Base-by-base conservation (phyloP, 2,329 filamentous ascomycete species). In the Aspergillus tamarii region DNA sequence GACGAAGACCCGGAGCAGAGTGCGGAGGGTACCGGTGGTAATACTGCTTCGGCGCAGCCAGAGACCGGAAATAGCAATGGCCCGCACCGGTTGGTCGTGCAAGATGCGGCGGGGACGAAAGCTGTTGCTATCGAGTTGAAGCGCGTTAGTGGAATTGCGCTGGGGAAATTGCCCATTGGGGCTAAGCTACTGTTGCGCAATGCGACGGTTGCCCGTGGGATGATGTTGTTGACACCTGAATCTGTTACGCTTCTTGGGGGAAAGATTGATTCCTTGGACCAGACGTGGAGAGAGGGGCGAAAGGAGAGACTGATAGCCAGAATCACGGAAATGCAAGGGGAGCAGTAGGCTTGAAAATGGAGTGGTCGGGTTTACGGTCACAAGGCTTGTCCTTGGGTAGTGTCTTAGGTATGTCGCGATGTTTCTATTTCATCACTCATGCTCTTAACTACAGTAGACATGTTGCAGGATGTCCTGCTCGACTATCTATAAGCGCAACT, bases 191-290 rank as follows among this genome's bases (percentile, higher is more conserved):
- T 97, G 46, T 77, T 99, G 56, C 88, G 83, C 68, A 83, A 88
- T 66, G 84, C 87, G 6, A 84, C 84, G 3, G 83, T 88, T 7
- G 87, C 96, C 6, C 84, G 94, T 61, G 95, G 93, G 0, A 85
- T 91, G 57, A 72, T 96, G n/a, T 80, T 98, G 77, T 81, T 99
- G 23, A 89, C 93, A 66, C 89, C 92, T 1, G 81, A 80, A 2
- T 88, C 78, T 62, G 89, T 88, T 60, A 84, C 86, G n/a, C 74
- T 96, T 2, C 78, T 97, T n/a, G 95, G 95, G 2, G 95, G 95
- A 0, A 96, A 92, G 80, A 85, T 98, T 52, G 93, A 97, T 60
- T 83, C 82, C 0, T 87, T 93, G 84, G 92, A 98, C 73, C 89
- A 87, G 73, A 84, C 84, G 9, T 98, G 94, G 94, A 84, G 84